Conservation (phyloP, 176 grass and related monocot genomes). For the Thinopyrum elongatum region DNA sequence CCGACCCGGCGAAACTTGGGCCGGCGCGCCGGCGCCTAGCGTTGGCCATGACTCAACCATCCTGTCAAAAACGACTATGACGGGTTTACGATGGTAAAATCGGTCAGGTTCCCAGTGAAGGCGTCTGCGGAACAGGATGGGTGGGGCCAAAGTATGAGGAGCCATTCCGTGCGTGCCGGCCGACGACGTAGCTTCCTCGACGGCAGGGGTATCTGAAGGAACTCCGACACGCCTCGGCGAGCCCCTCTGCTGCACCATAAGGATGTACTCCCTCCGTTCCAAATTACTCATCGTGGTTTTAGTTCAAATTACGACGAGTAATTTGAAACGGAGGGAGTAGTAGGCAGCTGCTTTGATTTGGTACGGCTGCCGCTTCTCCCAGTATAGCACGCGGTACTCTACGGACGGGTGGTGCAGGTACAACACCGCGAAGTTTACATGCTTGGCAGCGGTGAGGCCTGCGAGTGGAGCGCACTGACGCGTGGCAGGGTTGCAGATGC, state of each 20-base stretch:
- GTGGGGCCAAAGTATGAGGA: neutral
- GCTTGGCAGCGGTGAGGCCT: neutral
- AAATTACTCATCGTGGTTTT: too few species aligned
- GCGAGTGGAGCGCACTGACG: too few species aligned
- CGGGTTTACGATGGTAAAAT: neutral
- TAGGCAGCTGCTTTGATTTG: neutral
- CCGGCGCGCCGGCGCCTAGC: too few species aligned
- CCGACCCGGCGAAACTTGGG: too few species aligned
- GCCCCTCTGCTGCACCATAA: neutral
- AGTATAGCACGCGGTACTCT: neutral
- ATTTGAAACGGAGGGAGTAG: too few species aligned
- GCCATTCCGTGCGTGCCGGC: neutral
- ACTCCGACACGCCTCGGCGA: neutral
- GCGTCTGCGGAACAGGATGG: neutral
- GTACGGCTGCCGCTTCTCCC: neutral
- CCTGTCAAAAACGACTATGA: neutral
- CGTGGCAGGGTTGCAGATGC: too few species aligned
- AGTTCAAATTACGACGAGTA: too few species aligned
- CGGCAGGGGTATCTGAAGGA: neutral
- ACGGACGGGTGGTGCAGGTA: neutral
- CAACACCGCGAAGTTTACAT: neutral
- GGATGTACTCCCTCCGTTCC: too few species aligned
- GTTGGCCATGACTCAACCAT: neutral
- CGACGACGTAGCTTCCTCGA: neutral
- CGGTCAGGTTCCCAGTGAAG: neutral